Conservation (phyloP, 345 rosid genomes). For the Euphorbia tirucalli region DNA sequence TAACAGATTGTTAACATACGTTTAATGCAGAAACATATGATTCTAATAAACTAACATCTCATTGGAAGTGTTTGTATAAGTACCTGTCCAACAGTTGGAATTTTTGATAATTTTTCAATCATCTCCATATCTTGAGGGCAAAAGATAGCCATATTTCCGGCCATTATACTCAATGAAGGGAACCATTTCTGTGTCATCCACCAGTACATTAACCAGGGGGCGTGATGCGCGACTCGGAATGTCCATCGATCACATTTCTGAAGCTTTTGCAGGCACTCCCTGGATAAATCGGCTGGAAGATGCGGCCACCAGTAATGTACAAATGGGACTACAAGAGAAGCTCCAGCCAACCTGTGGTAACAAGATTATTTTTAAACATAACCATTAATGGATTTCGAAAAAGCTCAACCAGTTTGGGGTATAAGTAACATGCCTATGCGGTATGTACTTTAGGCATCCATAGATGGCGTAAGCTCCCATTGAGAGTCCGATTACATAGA, state of each 20-base stretch:
- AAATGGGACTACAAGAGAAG: constrained; percentile 65
- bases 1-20: background rate
- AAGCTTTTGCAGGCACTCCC: constrained; percentile 34
- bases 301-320: constrained; percentile 85
- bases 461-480: constrained; percentile 73
- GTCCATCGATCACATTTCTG: constrained; percentile 50
- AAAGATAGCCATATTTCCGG: constrained; percentile 41
- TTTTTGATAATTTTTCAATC: constrained; percentile 32
- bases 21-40: background rate
- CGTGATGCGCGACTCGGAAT: constrained; percentile 55
- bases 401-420: background rate
- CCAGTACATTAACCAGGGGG: constrained; percentile 81
- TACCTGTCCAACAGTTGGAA: constrained; percentile 53
- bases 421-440: constrained; percentile 51
- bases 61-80: too few relatives aligned
- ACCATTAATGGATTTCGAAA: background rate
- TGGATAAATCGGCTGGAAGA: constrained; percentile 51
- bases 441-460: constrained; percentile 77
- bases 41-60: too few relatives aligned
- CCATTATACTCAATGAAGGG: constrained; percentile 46
- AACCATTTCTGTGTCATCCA: constrained; percentile 88
- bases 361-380: constrained; percentile 5
- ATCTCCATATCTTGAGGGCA: constrained; percentile 46
- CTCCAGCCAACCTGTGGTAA: constrained; percentile 58
- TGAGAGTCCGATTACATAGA: constrained; percentile 74